A percentile compares a stretch with the other conserved stretches of the same genome.
Conservation (phyloP, 805 yeast species). For the Starmerella bacillaris region DNA sequence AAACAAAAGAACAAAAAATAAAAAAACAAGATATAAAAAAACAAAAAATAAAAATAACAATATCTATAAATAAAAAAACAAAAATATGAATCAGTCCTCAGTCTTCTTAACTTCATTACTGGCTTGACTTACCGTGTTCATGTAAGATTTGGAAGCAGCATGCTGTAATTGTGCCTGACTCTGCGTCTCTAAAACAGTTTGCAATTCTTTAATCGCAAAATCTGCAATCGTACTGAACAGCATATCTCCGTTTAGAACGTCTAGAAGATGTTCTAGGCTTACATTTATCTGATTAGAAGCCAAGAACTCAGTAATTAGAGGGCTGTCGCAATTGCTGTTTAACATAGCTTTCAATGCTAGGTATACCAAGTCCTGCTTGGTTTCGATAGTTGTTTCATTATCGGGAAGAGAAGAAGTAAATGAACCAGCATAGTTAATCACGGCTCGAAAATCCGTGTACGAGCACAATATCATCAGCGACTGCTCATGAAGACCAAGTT, state of each 20-base stretch:
- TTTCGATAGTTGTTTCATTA: no score
- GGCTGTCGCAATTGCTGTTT: not conserved
- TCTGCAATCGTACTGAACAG: not conserved
- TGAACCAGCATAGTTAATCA: slow-evolving; percentile 17
- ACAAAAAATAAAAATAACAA: no score
- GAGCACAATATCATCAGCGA: slow-evolving; percentile 20
- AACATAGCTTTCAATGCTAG: slow-evolving; percentile 6
- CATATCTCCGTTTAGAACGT: not conserved
- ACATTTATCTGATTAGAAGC: not conserved
- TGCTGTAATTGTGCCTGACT: not conserved
- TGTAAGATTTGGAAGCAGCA: not conserved
- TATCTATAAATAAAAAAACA: no score
- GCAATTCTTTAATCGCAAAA: not conserved
- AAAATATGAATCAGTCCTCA: no score
- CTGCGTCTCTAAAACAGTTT: not conserved
- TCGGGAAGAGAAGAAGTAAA: no score
- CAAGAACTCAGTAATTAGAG: not conserved
- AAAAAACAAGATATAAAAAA: no score
- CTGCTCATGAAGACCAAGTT: slow-evolving; percentile 21
- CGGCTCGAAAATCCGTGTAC: slow-evolving; percentile 22
- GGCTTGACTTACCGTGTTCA: not conserved
- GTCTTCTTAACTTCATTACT: no score
- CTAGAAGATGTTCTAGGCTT: not conserved
- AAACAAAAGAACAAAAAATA: no score
- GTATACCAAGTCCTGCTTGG: slow-evolving; percentile 3